Evolutionary conservation across 83 land plant genomes (phyloP).

Genomic region (Picea engelmannii): DNA sequence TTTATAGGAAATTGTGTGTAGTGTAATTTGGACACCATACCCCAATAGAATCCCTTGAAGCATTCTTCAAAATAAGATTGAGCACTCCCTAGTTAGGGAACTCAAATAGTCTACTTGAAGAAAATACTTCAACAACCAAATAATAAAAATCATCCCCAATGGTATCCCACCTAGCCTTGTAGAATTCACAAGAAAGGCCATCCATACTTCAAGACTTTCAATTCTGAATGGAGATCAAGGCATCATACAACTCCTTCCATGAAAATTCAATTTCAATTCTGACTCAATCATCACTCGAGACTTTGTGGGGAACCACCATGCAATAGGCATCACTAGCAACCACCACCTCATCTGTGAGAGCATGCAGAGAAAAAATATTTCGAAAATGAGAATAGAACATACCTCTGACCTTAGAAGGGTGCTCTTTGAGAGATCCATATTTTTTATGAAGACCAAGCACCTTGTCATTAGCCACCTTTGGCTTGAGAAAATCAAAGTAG

Average conservation of each 20-base stretch:
- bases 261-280: too few species aligned
- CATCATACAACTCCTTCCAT: neutral
- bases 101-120: too few species aligned
- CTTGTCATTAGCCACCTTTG: neutral
- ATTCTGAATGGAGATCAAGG: neutral
- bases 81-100: too few species aligned
- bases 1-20: too few species aligned
- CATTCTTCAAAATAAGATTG: too few species aligned
- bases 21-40: too few species aligned
- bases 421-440: neutral
- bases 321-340: neutral
- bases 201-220: too few species aligned
- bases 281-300: neutral
- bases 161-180: too few species aligned
- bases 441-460: neutral
- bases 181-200: too few species aligned
- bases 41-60: too few species aligned
- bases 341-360: neutral
- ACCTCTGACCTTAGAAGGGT: neutral
- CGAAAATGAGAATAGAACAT: neutral
- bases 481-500: neutral
- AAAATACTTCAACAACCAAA: too few species aligned
- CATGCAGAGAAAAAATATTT: neutral
- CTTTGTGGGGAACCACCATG: neutral
- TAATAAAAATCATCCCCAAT: too few species aligned